Evolutionary conservation across 2,329 filamentous ascomycete species (phyloP), one percentile per base, ranked within the genome.

Genomic region (Penicillium sp.): DNA sequence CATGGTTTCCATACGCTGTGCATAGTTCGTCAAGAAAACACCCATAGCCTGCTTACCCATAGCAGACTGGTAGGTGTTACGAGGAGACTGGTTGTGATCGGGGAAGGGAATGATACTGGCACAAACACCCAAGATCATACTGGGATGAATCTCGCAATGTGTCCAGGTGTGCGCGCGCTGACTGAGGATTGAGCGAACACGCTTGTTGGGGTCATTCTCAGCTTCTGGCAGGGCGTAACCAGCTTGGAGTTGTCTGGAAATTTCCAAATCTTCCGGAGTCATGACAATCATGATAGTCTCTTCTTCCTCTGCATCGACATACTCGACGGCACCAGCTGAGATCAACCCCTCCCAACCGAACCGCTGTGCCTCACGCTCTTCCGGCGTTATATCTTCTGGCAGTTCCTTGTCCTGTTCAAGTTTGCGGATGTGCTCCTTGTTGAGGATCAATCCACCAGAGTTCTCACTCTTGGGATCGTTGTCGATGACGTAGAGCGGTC

Each of bases 21-120:
- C 88, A 75, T 96, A 99, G 72, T 99, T 99, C 11, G 95, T 99
- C 53, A 99, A 82, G 79, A 96, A 97, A 67, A 97, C 92, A 71
- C 95, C 94, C 95, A 99, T 99, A 59, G 94, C 94, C 84, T 99
- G 94, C 78, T 99, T 99, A 81, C 95, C 94, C 94, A 99, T 99
- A 71, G 94, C 94, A 67, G 93, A 97, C 78, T 97, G 93, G 75
- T 97, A 99, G 4, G 93, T 97, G 72, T 99, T 99, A 89, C 94
- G 89, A 63, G 94, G 94, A 59, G 93, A 97, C 84, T 95, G 70
- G 45, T 99, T 99, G 80, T 99, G 94, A 78, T 99, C 94, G 1
- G 95, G 94, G 86, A 99, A 99, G 0, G 94, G 94, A 80, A 99
- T 99, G 75, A 99, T 99, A 78, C 92, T 97, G 67, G 94, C 94